Base-by-base conservation (phyloP, 1,284 basidiomycete species). In the Ganoderma leucocontextum region DNA sequence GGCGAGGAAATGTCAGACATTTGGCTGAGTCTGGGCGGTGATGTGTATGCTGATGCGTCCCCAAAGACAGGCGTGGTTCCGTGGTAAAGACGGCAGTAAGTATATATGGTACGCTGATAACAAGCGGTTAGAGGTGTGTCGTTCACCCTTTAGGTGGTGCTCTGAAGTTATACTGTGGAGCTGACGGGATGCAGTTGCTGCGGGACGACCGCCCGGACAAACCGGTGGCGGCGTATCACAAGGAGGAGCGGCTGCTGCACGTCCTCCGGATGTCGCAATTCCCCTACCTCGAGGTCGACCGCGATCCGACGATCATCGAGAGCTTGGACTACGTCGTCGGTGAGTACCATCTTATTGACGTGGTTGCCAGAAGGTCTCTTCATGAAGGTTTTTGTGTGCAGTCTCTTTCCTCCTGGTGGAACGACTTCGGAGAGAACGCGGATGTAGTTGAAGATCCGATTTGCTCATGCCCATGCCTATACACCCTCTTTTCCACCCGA, bases 301-400 rank as follows among this genome's bases (percentile, higher is more conserved):
- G 75, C 49, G 78, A 81, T 47, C 72, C 76, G 38, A 74, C 76
- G 15, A 73, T 77, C n/a, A 64, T 80, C 63, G 78, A 80, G 38
- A 80, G 79, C 7, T 57, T 83, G 59, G 82, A 84, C 63, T 76
- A 79, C 13, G 75, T 85, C 58, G 78, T 84, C 64, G 66, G 82
- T 81, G 59, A 25, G 79, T 38, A n/a, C 22, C 9, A 17, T 4
- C 35, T 49, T 49, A 13, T 13, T 4, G 47, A 10, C 12, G 0
- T 47, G n/a, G 4, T 25, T 49, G 1, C n/a, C n/a, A n/a, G 8
- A 4, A 1, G n/a, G 22, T 8, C n/a, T 17, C 17, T 61, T 38
- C n/a, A 44, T 36, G 39, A 5, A 39, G 25, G 47, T 25, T 5
- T 52, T 10, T 17, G 15, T 6, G 35, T 19, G n/a, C 63, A 80